Percentiles rank a stretch among this genome's conserved stretches.
These are phyloP conservation scores for Protomyces pachydermus DNA, from an alignment of 1,139 yeast genomes.

Conservation along the genomic window DNA sequence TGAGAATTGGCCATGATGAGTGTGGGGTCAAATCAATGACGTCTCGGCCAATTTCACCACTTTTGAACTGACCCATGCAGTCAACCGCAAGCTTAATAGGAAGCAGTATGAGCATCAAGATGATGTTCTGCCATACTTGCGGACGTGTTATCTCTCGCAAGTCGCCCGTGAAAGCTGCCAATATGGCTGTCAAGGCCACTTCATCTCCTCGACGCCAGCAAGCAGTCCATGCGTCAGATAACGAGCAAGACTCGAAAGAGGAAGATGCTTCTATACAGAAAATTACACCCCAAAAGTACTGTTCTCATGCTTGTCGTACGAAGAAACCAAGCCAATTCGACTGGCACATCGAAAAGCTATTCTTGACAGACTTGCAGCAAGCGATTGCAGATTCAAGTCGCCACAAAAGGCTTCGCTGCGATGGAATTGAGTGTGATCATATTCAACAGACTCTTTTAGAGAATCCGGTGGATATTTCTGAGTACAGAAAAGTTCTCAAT, in stretches of 20 bases:
- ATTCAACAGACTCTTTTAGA: slow-evolving; percentile 1
- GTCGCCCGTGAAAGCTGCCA: background rate
- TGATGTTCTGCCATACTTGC: slow-evolving; percentile 16
- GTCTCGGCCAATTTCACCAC: too few species aligned
- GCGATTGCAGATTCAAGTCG: background rate
- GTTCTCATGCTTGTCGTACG: slow-evolving; percentile 11
- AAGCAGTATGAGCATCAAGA: background rate
- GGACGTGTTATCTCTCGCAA: slow-evolving; percentile 17
- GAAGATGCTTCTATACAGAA: background rate
- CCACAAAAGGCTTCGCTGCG: background rate
- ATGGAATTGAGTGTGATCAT: slow-evolving; percentile 7
- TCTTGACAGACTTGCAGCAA: background rate
- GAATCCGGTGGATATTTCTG: background rate
- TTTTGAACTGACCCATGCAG: too few species aligned
- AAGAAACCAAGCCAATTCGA: slow-evolving; percentile 9
- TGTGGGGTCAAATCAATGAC: too few species aligned
- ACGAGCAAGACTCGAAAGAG: background rate
- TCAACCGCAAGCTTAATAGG: too few species aligned
- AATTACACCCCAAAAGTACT: slow-evolving; percentile 14
- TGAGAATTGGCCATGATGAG: too few species aligned
- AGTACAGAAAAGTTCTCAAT: background rate
- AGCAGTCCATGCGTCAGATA: background rate
- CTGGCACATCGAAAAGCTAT: background rate
- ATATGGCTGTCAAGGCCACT: background rate
- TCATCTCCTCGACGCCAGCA: background rate